Conservation (phyloP, 176 grass and related monocot genomes). For the Bonia amplexicaulis region DNA sequence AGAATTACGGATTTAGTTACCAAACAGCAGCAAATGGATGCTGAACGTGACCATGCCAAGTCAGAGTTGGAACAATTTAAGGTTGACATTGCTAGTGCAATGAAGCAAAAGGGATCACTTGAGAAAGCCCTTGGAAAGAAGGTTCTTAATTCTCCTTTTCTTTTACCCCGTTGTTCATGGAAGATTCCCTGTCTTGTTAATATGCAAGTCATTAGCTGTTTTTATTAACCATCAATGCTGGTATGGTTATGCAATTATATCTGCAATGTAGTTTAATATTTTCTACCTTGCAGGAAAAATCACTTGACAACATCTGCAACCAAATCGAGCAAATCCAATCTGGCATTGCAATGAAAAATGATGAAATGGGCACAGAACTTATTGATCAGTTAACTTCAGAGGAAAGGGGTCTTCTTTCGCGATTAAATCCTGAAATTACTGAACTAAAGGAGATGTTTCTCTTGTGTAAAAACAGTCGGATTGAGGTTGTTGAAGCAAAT, state of each 20-base stretch:
- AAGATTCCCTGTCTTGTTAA: neutral
- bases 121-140: conserved; percentile 84
- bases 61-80: conserved; percentile 74
- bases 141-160: conserved; percentile 41
- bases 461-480: conserved; percentile 79
- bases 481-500: conserved; percentile 65
- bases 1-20: conserved; percentile 85
- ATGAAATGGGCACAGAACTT: conserved; percentile 98
- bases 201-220: neutral
- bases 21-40: conserved; percentile 92
- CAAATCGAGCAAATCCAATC: conserved; percentile 95
- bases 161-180: conserved; percentile 1
- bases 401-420: conserved; percentile 83
- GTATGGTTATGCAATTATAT: neutral
- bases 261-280: neutral
- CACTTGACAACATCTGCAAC: conserved; percentile 74
- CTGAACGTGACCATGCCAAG: conserved; percentile 78
- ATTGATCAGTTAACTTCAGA: conserved; percentile 93
- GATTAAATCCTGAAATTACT: conserved; percentile 97
- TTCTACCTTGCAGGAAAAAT: conserved; percentile 77
- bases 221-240: neutral
- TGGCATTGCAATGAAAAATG: conserved; percentile 91
- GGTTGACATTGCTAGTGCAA: conserved; percentile 59
- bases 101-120: conserved; percentile 70
- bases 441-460: conserved; percentile 79